Conservation (phyloP, 768 basidiomycete species). For the Lactarius psammicola region DNA sequence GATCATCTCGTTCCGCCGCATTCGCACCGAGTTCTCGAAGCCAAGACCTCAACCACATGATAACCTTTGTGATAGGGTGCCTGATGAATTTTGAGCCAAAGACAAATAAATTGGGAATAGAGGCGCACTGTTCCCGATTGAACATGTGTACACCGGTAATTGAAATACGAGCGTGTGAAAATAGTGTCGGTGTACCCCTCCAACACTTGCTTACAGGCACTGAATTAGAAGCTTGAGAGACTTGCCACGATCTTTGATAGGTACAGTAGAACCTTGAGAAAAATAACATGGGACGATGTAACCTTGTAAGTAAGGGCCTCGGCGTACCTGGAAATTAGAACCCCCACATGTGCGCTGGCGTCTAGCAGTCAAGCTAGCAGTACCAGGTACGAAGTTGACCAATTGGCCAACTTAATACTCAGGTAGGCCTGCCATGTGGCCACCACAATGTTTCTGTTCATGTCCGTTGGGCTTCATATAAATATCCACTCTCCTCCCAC, state of each 20-base stretch:
- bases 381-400: not conserved
- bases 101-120: not conserved
- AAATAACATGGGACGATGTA: not conserved
- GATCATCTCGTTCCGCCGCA: not conserved
- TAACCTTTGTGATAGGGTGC: not conserved
- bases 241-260: not conserved
- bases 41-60: not conserved
- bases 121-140: not conserved
- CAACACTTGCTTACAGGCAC: not conserved
- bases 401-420: not conserved
- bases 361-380: too few relatives aligned
- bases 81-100: not conserved
- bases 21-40: not conserved
- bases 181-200: not conserved
- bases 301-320: too few relatives aligned
- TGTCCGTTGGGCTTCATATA: not conserved
- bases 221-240: not conserved
- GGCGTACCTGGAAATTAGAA: not conserved
- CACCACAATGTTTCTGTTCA: slow-evolving; percentile 2
- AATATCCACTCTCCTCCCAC: not conserved
- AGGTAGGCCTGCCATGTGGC: not conserved
- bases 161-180: not conserved
- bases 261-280: not conserved
- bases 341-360: not conserved
- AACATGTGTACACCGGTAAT: not conserved